Percentiles rank a stretch among this genome's conserved stretches.
These are phyloP conservation scores for Trichoderma asperelloides DNA, from an alignment of 495 filamentous ascomycete genomes.

Conservation along the genomic window DNA sequence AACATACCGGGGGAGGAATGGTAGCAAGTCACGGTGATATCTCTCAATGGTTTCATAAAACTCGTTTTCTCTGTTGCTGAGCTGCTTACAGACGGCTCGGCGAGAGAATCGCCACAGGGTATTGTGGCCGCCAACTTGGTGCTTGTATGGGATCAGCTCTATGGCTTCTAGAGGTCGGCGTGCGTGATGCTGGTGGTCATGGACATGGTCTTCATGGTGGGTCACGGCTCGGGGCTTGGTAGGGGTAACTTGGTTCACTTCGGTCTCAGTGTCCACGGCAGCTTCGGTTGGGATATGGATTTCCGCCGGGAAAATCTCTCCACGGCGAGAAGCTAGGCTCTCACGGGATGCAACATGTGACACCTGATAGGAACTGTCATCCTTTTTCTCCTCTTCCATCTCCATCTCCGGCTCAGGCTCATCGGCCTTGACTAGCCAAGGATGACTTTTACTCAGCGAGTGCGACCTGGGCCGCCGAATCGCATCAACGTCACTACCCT, in stretches of 20 bases:
- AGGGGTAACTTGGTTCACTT: conserved; percentile 15
- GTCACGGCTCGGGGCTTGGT: conserved; percentile 27
- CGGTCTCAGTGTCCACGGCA: conserved; percentile 32
- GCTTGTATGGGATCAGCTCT: conserved; percentile 91
- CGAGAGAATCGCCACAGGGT: conserved; percentile 93
- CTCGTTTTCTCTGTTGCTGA: conserved; percentile 95
- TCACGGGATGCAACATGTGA: conserved; percentile 10
- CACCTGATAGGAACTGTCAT: conserved; percentile 2
- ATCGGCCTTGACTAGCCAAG: conserved; percentile 43
- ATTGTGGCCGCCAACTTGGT: conserved; percentile 94
- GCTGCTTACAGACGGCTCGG: conserved; percentile 91
- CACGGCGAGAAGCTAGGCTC: conserved; percentile 11
- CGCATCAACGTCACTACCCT: conserved; percentile 11
- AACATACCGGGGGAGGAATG: conserved; percentile 84
- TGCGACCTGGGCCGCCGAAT: conserved; percentile 18
- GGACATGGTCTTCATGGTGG: conserved; percentile 36
- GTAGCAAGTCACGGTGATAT: conserved; percentile 78
- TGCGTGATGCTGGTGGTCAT: conserved; percentile 37
- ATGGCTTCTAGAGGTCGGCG: conserved; percentile 76
- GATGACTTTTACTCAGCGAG: conserved; percentile 29
- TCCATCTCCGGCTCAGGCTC: conserved; percentile 33
- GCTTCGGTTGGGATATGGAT: conserved; percentile 26
- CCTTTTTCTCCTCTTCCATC: conserved; percentile 24
- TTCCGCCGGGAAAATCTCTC: conserved; percentile 19
- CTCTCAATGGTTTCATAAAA: conserved; percentile 95